These are phyloP conservation scores for Kokia cookei DNA, from an alignment of 441 rosid genomes.

Conservation along the genomic window DNA sequence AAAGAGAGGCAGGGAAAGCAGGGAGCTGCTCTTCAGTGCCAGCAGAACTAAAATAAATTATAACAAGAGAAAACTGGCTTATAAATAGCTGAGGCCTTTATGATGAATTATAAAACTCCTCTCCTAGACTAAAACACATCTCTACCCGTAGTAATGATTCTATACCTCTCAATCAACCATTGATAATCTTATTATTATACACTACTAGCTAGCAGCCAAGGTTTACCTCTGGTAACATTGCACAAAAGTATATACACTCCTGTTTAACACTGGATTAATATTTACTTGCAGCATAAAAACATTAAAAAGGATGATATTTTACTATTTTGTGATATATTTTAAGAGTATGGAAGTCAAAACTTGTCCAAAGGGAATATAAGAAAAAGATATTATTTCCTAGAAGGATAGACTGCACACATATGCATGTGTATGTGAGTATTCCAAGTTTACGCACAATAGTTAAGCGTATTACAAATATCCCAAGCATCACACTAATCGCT, in stretches of 20 bases:
- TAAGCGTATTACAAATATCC: background rate
- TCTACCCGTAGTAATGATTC: background rate
- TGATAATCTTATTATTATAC: background rate
- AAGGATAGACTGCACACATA: background rate
- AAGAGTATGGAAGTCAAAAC: background rate
- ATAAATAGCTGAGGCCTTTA: background rate
- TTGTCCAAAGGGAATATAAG: background rate
- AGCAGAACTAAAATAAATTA: background rate
- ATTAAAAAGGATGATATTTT: background rate
- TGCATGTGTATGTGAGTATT: background rate
- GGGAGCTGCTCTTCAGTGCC: background rate
- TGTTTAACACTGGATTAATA: background rate
- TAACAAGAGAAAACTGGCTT: background rate
- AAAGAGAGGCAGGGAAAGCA: background rate
- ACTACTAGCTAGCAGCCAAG: background rate
- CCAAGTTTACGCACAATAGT: background rate
- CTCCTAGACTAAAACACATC: background rate
- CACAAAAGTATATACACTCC: background rate
- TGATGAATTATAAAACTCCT: background rate
- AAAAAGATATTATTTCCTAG: background rate
- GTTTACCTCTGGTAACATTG: background rate
- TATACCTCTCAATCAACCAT: background rate
- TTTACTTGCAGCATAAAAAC: background rate
- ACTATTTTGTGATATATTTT: background rate
- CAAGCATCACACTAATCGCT: background rate